Percentiles rank a stretch among this genome's conserved stretches.
phyloP scores from a whole-genome alignment of 2,329 filamentous ascomycete genomes.

The Capronia epimyces region DNA sequence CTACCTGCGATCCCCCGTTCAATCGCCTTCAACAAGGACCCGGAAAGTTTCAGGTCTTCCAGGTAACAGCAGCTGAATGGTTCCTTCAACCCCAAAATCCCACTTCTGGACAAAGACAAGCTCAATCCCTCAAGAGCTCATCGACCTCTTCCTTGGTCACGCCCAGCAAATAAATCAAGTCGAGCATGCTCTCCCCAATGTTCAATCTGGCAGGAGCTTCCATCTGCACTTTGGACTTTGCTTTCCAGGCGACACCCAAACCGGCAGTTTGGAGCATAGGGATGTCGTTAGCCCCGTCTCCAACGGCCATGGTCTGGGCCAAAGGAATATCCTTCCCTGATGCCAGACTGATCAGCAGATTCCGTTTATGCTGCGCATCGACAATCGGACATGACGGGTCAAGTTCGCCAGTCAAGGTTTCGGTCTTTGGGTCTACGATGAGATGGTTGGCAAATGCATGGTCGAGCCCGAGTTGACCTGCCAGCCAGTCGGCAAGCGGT shows the following conservation, averaged over 20 bases:
- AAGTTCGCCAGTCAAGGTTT: constrained; percentile 54
- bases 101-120: not conserved
- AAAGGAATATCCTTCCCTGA: constrained; percentile 50
- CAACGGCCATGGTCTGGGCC: constrained; percentile 54
- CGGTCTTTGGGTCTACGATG: constrained; percentile 43
- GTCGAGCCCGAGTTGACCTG: constrained; percentile 72
- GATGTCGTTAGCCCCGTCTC: constrained; percentile 61
- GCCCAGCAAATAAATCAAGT: constrained; percentile 56
- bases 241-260: constrained; percentile 58
- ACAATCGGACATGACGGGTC: constrained; percentile 52
- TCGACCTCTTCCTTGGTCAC: constrained; percentile 47
- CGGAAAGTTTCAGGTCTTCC: not conserved
- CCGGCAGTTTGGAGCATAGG: constrained; percentile 60
- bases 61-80: not conserved
- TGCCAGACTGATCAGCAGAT: constrained; percentile 52
- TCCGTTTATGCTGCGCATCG: constrained; percentile 53
- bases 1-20: not conserved
- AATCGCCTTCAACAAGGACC: not conserved
- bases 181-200: constrained; percentile 48
- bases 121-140: constrained; percentile 36
- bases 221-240: constrained; percentile 59
- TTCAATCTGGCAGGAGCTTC: constrained; percentile 57
- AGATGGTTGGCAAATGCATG: constrained; percentile 79
- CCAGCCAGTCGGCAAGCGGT: constrained; percentile 82
- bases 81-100: too few relatives aligned